Conservation (phyloP, 2,329 filamentous ascomycete genomes). For the Fusarium sterilihyphosum region DNA sequence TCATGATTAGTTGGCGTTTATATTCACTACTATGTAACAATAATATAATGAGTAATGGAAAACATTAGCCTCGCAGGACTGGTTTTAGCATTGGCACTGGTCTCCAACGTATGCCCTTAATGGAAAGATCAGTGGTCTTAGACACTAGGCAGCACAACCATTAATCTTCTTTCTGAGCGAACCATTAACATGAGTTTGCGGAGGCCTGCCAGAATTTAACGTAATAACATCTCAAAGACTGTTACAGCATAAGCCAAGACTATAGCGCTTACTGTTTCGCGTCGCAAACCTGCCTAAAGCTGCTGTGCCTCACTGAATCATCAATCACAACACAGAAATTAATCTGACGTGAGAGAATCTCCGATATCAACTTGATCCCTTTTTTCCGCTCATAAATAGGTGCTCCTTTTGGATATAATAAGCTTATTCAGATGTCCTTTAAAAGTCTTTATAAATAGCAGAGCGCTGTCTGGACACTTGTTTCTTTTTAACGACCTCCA, state of each 20-base stretch:
- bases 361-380: too few species aligned
- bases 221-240: not conserved
- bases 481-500: too few species aligned
- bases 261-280: not conserved
- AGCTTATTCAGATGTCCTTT: not conserved
- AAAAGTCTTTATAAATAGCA: not conserved
- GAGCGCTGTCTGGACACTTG: accelerated
- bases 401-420: not conserved
- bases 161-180: not conserved
- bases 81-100: accelerated
- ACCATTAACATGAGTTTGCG: accelerated
- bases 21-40: not conserved
- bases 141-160: not conserved
- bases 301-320: not conserved
- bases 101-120: too few species aligned
- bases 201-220: accelerated
- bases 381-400: too few species aligned
- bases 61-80: accelerated
- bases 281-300: too few species aligned
- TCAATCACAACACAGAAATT: not conserved
- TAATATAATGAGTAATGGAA: not conserved
- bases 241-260: not conserved
- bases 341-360: not conserved
- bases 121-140: accelerated
- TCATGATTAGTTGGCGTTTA: not conserved